Percentiles rank a stretch among this genome's conserved stretches.
Evolutionary conservation across 768 basidiomycete species (phyloP).

Genomic region (Coprinopsis marcescibilis): DNA sequence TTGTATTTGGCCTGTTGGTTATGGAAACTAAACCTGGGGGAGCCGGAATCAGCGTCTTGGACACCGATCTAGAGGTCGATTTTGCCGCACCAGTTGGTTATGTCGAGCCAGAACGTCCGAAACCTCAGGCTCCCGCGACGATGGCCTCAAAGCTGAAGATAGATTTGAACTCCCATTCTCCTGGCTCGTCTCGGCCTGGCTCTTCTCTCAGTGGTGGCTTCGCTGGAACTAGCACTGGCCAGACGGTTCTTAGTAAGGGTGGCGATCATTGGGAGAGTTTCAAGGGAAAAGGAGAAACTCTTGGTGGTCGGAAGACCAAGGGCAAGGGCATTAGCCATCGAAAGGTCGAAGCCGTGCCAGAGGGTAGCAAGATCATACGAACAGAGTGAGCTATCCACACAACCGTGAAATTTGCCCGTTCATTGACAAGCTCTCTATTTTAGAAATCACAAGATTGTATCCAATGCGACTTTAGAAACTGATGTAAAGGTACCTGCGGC

Average conservation of each 20-base stretch:
- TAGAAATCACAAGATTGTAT: conserved; percentile 81
- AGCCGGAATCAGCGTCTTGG: conserved; percentile 82
- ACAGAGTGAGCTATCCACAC: conserved; percentile 69
- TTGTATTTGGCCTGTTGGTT: conserved; percentile 90
- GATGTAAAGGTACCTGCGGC: conserved; percentile 83
- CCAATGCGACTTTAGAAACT: conserved; percentile 69
- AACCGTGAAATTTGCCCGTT: neutral
- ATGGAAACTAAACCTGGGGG: conserved; percentile 91
- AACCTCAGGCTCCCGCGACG: conserved; percentile 74
- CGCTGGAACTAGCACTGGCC: conserved; percentile 42
- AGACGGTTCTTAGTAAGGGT: conserved; percentile 57
- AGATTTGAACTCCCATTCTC: conserved; percentile 80
- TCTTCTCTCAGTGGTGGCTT: conserved; percentile 71
- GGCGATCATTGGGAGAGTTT: conserved; percentile 93
- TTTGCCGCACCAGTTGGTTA: conserved; percentile 93
- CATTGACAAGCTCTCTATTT: conserved; percentile 6
- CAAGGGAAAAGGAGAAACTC: conserved; percentile 89
- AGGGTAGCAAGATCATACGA: conserved; percentile 82
- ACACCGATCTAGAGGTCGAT: conserved; percentile 98
- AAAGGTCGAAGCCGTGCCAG: conserved; percentile 71
- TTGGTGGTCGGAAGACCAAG: conserved; percentile 88
- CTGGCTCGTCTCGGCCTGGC: conserved; percentile 77
- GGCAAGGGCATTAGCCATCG: conserved; percentile 88
- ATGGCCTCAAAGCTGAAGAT: conserved; percentile 98
- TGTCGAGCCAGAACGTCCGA: conserved; percentile 86